Base-by-base conservation (phyloP, 345 rosid species). In the Hypericum perforatum region DNA sequence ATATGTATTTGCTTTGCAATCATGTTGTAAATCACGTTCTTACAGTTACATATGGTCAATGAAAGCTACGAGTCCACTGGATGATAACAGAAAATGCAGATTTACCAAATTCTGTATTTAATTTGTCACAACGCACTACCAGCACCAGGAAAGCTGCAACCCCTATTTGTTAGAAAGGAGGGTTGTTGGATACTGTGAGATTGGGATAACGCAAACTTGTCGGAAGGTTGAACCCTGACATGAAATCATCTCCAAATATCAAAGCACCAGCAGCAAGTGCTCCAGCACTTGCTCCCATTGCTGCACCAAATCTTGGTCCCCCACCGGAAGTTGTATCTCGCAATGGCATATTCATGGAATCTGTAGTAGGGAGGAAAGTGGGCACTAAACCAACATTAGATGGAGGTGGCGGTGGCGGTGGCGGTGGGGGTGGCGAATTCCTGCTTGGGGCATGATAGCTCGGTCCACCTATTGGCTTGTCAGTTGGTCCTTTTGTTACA, bases 211-310 rank as follows among this genome's bases (percentile, higher is more conserved):
- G 73, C 49, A 79, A 79, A 49, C 74, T 77, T n/a, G 79, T 22
- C 53, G 82, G 80, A 62, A 73, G 51, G 67, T 77, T 63, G 46
- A 76, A 76, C 37, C 86, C 86, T 13, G 94, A 72, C 72, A 85
- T n/a, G 66, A 62, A 78, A 63, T 86, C 94, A 37, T 81, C 78
- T 11, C 90, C 85, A 54, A 81, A 85, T 11, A 74, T 72, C 47
- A 73, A 72, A 60, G 88, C 89, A 63, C 80, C 88, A 6, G 84
- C 95, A 16, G 81, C 78, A 49, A 80, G 55, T 42, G 94, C 95
- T 46, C 86, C 92, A n/a, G 78, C 87, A 39, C 87, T 92, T 39
- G 75, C 7, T 54, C 84, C 81, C 44, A 74, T 54, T 39, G 66
- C 80, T 53, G 72, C 61, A 52, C 76, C 81, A 37, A 74, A 74